Percentiles rank a stretch among this genome's conserved stretches.
These are phyloP conservation scores for Zasmidium cellare DNA, from an alignment of 2,329 filamentous ascomycete genomes.

Conservation along the genomic window DNA sequence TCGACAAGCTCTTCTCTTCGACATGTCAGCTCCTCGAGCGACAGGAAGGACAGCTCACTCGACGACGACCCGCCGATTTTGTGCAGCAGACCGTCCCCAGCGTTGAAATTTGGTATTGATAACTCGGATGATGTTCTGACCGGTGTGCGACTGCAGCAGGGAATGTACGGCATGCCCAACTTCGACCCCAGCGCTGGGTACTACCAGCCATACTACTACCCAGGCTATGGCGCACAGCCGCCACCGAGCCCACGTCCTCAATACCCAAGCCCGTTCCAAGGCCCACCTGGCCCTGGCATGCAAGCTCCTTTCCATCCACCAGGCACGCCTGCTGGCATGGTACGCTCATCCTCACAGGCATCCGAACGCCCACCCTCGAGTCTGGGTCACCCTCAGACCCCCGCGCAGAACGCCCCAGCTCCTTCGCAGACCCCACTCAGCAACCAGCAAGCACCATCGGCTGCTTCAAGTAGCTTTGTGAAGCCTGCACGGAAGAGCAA, in stretches of 20 bases:
- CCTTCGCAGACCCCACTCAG: slow-evolving; percentile 42
- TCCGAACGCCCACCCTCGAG: slow-evolving; percentile 64
- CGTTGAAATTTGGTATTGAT: background rate
- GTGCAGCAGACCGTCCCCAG: background rate
- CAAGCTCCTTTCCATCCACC: slow-evolving; percentile 60
- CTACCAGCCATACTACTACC: slow-evolving; percentile 48
- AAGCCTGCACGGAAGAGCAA: slow-evolving; percentile 68
- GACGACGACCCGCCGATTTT: slow-evolving; percentile 8
- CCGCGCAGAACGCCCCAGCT: slow-evolving; percentile 58
- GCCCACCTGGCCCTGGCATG: slow-evolving; percentile 48
- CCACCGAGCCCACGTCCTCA: slow-evolving; percentile 46
- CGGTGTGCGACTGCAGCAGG: slow-evolving; percentile 50
- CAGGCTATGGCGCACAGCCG: slow-evolving; percentile 54
- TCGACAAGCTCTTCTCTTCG: slow-evolving; percentile 18
- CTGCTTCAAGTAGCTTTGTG: slow-evolving; percentile 55
- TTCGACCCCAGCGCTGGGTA: slow-evolving; percentile 50
- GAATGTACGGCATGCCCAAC: slow-evolving; percentile 57
- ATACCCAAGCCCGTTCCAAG: slow-evolving; percentile 52
- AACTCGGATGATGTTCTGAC: slow-evolving; percentile 40
- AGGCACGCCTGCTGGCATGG: slow-evolving; percentile 58
- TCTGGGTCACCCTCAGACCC: slow-evolving; percentile 61
- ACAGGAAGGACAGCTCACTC: slow-evolving; percentile 17
- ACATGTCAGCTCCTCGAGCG: slow-evolving; percentile 16
- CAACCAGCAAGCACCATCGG: slow-evolving; percentile 19
- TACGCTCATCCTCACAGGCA: slow-evolving; percentile 77